Percentiles rank a stretch among this genome's conserved stretches.
phyloP scores from a whole-genome alignment of 768 basidiomycete species.

The Russula compacta region DNA sequence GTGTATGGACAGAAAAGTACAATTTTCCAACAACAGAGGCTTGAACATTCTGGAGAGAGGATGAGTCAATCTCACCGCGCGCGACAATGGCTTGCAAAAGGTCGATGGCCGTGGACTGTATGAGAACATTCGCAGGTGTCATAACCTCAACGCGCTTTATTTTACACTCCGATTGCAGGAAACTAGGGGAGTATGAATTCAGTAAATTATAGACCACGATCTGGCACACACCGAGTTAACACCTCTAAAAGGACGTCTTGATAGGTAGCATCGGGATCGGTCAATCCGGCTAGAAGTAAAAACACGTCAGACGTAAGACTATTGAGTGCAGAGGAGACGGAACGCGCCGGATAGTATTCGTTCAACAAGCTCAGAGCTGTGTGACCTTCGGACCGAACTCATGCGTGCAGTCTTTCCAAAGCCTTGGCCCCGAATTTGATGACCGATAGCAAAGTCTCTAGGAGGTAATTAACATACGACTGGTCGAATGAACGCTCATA shows the following conservation, averaged over 20 bases:
- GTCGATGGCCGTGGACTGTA: constrained; percentile 73
- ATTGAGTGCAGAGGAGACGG: background rate
- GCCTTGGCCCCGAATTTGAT: constrained; percentile 86
- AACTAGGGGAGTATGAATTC: constrained; percentile 34
- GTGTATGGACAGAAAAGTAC: constrained; percentile 59
- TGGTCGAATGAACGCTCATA: constrained; percentile 79
- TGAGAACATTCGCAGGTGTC: constrained; percentile 48
- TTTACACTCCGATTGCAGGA: constrained; percentile 71
- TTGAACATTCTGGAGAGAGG: constrained; percentile 56
- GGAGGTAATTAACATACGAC: constrained; percentile 55
- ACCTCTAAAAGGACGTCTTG: constrained; percentile 69
- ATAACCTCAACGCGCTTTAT: constrained; percentile 39
- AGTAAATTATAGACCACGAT: background rate
- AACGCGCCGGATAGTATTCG: constrained; percentile 52
- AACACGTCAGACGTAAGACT: constrained; percentile 10
- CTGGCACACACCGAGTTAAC: constrained; percentile 50
- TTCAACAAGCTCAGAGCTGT: constrained; percentile 51
- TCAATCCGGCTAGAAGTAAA: constrained; percentile 6
- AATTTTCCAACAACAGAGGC: constrained; percentile 65
- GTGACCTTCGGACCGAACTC: constrained; percentile 53
- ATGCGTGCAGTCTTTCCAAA: constrained; percentile 67
- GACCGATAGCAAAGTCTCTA: constrained; percentile 70
- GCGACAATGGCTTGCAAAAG: constrained; percentile 75
- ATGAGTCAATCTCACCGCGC: constrained; percentile 66
- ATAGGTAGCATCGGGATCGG: constrained; percentile 54